Evolutionary conservation across 2,329 filamentous ascomycete genomes (phyloP).

Genomic region (Aspergillus floridensis): DNA sequence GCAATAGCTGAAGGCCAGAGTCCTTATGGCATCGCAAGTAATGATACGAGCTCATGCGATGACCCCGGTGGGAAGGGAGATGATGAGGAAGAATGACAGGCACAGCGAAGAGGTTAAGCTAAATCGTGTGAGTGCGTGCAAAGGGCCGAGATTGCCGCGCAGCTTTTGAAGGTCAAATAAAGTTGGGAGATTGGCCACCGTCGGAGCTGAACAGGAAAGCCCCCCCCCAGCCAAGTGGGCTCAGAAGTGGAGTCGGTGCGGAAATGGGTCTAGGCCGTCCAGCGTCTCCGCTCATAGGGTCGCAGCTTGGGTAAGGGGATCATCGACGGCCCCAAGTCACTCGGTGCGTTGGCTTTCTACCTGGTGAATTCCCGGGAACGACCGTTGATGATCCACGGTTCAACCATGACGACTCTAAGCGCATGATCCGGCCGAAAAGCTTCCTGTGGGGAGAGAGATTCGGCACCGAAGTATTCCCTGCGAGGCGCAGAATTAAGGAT

Average conservation of each 20-base stretch:
- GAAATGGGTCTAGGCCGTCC: constrained; percentile 7
- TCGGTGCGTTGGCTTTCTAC: not conserved
- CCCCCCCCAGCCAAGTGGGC: not conserved
- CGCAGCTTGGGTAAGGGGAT: constrained; percentile 11
- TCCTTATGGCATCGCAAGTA: not conserved
- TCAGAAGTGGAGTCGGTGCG: not conserved
- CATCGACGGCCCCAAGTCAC: constrained; percentile 9
- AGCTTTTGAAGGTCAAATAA: not conserved
- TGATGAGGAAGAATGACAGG: not conserved
- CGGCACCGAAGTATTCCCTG: not conserved
- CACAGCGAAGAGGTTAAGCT: not conserved
- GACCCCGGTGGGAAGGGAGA: not conserved
- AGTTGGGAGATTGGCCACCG: not conserved
- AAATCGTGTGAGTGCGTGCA: not conserved
- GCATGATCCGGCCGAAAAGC: constrained; percentile 3
- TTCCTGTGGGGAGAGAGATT: not conserved
- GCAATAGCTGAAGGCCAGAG: not conserved
- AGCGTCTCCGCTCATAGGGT: not conserved
- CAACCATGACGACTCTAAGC: not conserved
- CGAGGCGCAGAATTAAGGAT: too few relatives aligned
- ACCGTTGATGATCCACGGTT: constrained; percentile 8
- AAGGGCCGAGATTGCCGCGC: not conserved
- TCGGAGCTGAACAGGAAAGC: not conserved
- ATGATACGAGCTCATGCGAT: not conserved
- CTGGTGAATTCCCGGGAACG: constrained; percentile 8